Base-by-base conservation (phyloP, 2,329 filamentous ascomycete genomes). In the Aureobasidium sp. region DNA sequence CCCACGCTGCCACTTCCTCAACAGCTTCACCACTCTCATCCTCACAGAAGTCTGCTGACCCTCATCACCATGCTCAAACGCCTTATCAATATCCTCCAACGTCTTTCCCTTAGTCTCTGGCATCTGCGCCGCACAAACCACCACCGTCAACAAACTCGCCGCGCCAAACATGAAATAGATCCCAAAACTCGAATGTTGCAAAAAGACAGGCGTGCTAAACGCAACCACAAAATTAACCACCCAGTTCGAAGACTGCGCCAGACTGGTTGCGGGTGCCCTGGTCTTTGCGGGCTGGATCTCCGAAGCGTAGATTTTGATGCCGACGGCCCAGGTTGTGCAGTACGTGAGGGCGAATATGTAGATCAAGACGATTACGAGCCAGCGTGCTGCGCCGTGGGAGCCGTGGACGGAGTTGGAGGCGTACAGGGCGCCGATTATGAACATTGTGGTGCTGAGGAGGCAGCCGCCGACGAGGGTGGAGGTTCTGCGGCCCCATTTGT, bases 221-320 rank as follows among this genome's bases (percentile, higher is more conserved):
- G 71, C 71, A 7, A 74, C 72, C 20, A 74, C 61, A 52, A 66
- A 74, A 59, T 73, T 74, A 11, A 66, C 65, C n/a, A 71, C 64
- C 76, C 81, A 84, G 52, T 83, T 83, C 17, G 76, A 75, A 4
- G 79, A 78, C 66, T 82, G 76, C 0, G 79, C 80, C 2, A 84
- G 66, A 61, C 77, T 80, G 11, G 79, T 83, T 3, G 81, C 82
- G 0, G 79, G 77, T 1, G 81, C 82, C 6, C 83, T 75, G 0
- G 80, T 84, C 31, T 78, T 73, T 1, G 76, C 74, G 0, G 81
- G 80, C 64, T 85, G 82, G 42, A 85, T 84, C 70, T 85, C 83
- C 8, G 77, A 77, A 1, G 80, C 78, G 63, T 84, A 85, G 12
- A 85, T 79, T 64, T 82, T 81, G 39, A 80, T 75, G 0, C 78